Percentiles rank a stretch among this genome's conserved stretches.
phyloP scores from a whole-genome alignment of 192 early-diverging fungal species.

The Chytriomyces sp. region DNA sequence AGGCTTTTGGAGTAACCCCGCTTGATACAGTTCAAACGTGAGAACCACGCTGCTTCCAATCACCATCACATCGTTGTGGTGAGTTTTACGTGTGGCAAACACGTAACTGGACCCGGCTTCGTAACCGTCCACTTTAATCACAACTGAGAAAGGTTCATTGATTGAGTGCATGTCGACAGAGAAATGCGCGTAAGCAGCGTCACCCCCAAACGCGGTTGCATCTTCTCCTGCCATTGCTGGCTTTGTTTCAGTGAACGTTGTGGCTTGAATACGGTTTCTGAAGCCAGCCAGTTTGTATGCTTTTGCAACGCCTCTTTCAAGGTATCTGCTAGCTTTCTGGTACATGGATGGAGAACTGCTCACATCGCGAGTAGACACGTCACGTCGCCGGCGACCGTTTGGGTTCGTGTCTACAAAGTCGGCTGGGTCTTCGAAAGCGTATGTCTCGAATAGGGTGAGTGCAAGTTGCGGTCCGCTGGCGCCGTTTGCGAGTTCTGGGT shows the following conservation, averaged over 20 bases:
- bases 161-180: constrained; percentile 8
- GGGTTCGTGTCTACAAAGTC: neutral
- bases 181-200: constrained; percentile 14
- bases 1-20: neutral
- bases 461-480: neutral
- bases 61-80: neutral
- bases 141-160: constrained; percentile 2
- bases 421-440: neutral
- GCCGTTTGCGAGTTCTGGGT: constrained; percentile 5
- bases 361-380: too few species aligned
- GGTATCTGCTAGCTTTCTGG: too few species aligned
- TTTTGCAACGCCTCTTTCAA: neutral
- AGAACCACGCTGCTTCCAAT: constrained; percentile 5
- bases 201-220: neutral
- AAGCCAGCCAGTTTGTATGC: neutral
- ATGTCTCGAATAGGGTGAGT: neutral
- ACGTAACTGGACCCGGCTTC: neutral
- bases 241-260: too few species aligned
- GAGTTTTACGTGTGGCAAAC: neutral
- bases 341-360: too few species aligned
- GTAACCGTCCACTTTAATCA: neutral
- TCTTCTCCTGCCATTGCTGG: neutral
- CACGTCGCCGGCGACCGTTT: too few species aligned
- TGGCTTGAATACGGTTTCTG: too few species aligned
- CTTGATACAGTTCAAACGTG: neutral